Percentiles rank a stretch among this genome's conserved stretches.
These are phyloP conservation scores for Verticillium longisporum DNA, from an alignment of 2,329 filamentous ascomycete species.

Conservation along the genomic window DNA sequence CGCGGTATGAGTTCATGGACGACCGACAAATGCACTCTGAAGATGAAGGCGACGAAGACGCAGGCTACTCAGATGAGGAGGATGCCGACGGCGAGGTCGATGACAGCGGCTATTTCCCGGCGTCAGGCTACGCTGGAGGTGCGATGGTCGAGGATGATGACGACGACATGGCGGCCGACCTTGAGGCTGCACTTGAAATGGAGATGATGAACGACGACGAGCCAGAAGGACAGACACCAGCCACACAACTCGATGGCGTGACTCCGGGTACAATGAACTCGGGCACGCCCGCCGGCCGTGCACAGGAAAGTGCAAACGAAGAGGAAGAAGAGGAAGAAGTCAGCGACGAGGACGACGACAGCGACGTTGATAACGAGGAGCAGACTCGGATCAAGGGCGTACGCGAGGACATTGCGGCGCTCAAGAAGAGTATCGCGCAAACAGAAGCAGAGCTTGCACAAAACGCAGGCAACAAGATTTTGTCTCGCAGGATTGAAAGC, in stretches of 20 bases:
- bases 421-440: slow-evolving; percentile 42
- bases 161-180: slow-evolving; percentile 45
- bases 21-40: slow-evolving; percentile 27
- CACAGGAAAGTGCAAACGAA: slow-evolving; percentile 39
- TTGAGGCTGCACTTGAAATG: slow-evolving; percentile 48
- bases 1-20: slow-evolving; percentile 60
- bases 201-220: slow-evolving; percentile 29
- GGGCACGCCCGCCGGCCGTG: slow-evolving; percentile 33
- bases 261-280: slow-evolving; percentile 37
- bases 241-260: slow-evolving; percentile 31
- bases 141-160: slow-evolving; percentile 33
- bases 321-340: slow-evolving; percentile 40
- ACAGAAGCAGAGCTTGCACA: slow-evolving; percentile 37
- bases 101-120: slow-evolving; percentile 32
- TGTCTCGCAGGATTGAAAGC: slow-evolving; percentile 41
- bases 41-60: slow-evolving; percentile 45
- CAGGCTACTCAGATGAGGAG: slow-evolving; percentile 58
- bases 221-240: slow-evolving; percentile 28
- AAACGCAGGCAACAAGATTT: slow-evolving; percentile 31
- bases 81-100: slow-evolving; percentile 38
- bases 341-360: slow-evolving; percentile 45
- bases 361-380: slow-evolving; percentile 48
- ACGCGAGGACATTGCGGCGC: slow-evolving; percentile 45
- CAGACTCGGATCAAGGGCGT: slow-evolving; percentile 44
- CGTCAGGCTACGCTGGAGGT: slow-evolving; percentile 18